A percentile compares a stretch with the other conserved stretches of the same genome.
These are phyloP conservation scores for Chaetomium fimeti DNA, from an alignment of 495 filamentous ascomycete genomes.

Conservation along the genomic window DNA sequence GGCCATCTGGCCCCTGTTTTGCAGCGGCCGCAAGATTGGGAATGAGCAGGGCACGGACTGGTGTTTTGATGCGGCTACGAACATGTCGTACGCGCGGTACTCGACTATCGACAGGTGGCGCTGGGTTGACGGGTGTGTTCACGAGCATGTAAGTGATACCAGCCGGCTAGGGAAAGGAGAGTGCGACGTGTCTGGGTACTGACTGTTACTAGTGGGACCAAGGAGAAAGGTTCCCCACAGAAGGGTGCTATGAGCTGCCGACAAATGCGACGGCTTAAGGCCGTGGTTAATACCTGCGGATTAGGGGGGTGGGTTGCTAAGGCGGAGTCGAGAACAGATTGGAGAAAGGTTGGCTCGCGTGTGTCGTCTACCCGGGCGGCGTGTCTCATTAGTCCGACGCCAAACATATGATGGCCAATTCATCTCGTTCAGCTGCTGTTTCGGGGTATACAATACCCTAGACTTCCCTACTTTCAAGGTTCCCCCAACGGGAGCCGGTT, in stretches of 20 bases:
- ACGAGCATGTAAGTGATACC: slow-evolving; percentile 44
- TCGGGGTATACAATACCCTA: no score
- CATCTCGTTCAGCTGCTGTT: no score
- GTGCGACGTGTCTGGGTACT: slow-evolving; percentile 13
- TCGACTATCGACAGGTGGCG: slow-evolving; percentile 46
- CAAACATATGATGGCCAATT: no score
- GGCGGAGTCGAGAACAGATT: not conserved
- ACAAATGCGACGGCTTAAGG: slow-evolving; percentile 7
- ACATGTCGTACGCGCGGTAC: slow-evolving; percentile 51
- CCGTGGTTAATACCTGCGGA: not conserved
- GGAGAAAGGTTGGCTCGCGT: not conserved
- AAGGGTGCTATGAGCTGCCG: slow-evolving; percentile 41
- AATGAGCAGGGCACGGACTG: slow-evolving; percentile 1
- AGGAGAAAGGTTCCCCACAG: slow-evolving; percentile 37
- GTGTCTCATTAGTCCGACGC: no score
- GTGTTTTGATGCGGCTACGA: slow-evolving; percentile 31
- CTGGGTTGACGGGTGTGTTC: slow-evolving; percentile 50
- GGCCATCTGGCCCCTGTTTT: slow-evolving; percentile 9
- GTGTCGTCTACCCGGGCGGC: no score
- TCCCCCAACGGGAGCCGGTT: no score
- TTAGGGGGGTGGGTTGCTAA: not conserved
- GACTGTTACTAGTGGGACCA: slow-evolving; percentile 40
- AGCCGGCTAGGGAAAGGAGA: slow-evolving; percentile 2
- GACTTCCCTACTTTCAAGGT: no score
- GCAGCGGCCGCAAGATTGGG: not conserved